Evolutionary conservation across 2,329 filamentous ascomycete genomes (phyloP).

Genomic region (Diaporthe capsici): DNA sequence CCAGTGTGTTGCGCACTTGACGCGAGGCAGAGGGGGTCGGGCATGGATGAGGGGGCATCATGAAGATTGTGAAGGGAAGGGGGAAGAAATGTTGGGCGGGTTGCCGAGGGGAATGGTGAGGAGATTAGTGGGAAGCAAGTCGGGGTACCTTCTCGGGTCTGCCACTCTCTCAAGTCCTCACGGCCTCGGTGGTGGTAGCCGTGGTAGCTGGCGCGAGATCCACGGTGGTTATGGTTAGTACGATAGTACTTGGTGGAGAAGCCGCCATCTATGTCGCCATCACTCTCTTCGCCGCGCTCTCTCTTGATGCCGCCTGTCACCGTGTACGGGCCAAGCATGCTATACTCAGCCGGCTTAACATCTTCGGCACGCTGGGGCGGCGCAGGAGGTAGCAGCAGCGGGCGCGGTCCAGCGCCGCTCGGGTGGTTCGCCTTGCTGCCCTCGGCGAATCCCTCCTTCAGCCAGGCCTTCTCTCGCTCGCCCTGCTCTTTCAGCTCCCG

Average conservation of each 20-base stretch:
- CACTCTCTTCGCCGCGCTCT: not conserved
- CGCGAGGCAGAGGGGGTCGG: no score
- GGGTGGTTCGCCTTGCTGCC: not conserved
- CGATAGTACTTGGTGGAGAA: not conserved
- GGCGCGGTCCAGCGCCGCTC: no score
- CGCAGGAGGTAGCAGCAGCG: not conserved
- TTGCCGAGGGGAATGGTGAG: not conserved
- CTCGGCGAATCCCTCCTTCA: not conserved
- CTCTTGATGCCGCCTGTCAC: constrained; percentile 10
- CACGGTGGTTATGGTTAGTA: not conserved
- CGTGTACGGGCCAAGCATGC: not conserved
- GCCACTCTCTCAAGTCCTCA: not conserved
- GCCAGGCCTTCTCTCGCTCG: not conserved
- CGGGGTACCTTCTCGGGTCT: not conserved
- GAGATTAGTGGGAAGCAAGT: not conserved
- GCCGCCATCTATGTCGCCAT: not conserved
- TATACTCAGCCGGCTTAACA: not conserved
- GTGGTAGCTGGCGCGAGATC: not conserved
- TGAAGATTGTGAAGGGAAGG: not conserved
- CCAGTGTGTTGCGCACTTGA: not conserved
- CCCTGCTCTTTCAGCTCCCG: constrained; percentile 4
- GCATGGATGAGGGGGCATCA: not conserved
- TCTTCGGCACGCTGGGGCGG: not conserved
- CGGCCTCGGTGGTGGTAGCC: not conserved
- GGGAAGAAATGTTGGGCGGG: not conserved